Base-by-base conservation (phyloP, 805 yeast genomes). In the Yamadazyma paraphyllophila region DNA sequence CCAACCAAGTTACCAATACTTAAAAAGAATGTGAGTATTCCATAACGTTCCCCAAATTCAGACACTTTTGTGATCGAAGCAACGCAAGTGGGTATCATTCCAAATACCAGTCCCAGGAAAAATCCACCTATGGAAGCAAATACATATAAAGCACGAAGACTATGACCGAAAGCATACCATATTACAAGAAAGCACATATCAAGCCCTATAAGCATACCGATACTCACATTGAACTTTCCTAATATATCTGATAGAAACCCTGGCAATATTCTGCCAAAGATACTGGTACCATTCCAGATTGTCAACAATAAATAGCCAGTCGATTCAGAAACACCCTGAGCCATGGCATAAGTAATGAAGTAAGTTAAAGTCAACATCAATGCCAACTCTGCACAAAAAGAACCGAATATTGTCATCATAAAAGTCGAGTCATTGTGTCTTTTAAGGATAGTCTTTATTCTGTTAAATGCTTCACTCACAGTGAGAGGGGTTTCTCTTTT, bases 321-420 rank as follows among this genome's bases (percentile, higher is more conserved):
- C 0, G 78, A 67, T 44, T 74, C 75, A 1, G 67, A 49, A 51
- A 66, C 67, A 0, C 83, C 83, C 27, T 70, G 72, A 15, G 72
- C 63, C 7, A 78, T 66, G 0, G 83, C 84, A 53, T 80, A 83
- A 1, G 83, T 70, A 1, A 83, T 73, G 44, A 79, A 69, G 57
- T 80, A 83, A 1, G 85, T 80, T 33, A 76, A 52, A 1, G 76
- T 71, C 35, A 77, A 61, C 47, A 82, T 69, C 20, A 81, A 63
- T 0, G 82, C 73, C 53, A 81, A 70, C 54, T 83, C 88, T 37
- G 63, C 57, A 44, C 69, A 59, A 47, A 73, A 72, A 1, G 63
- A 68, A 1, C 71, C 74, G n/a, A 48, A 35, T 7, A 64, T 58
- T 6, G 67, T 51, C 33, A 53, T 55, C 1, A 60, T 35, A 44